Evolutionary conservation across 306 rosid genomes (phyloP), one percentile per base, ranked within the genome.

Genomic region (Castanea mollissima): DNA sequence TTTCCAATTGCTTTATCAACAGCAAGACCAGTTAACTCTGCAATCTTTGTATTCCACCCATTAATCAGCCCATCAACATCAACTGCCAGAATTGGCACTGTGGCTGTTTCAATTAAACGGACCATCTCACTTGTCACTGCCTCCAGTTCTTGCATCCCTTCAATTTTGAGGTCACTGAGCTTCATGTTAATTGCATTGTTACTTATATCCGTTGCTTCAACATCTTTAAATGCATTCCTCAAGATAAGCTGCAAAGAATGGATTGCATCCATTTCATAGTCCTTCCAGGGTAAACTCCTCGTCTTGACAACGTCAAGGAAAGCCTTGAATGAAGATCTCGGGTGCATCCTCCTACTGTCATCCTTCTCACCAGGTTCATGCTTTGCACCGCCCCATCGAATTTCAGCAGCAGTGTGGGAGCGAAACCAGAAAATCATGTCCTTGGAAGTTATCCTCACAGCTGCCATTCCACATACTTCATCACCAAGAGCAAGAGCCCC

Each of bases 301-400:
- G 83, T 58, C 84, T 84, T 91, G 76, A 91, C 98, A 64, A 95
- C 99, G 79, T 95, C 93, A 78, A 95, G 98, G 86, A 95, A 95
- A 82, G 99, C 99, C 83, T 91, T 93, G 85, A 95, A 95, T 19
- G 99, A 95, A 20, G 99, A 93, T 79, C 99, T 86, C 25, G 99
- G 99, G 86, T 95, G 98, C 99, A 95, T 93, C 88, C 65, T 95
- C 76, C 85, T 85, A 49, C 90, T 82, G 71, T 91, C 92, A 74
- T 93, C 99, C 82, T 76, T 85, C 78, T 95, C 94, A 79, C 93
- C 92, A 55, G 86, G 85, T 55, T 89, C 94, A 80, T 95, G 98
- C 88, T 93, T 95, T 21, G 98, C 99, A 75, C 99, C 98, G 75
- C 96, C 98, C 99, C 99, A 95, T 69, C 91, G 88, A 38, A 95